Conservation (phyloP, 73 alveolate species). For the Paramecium primaurelia region DNA sequence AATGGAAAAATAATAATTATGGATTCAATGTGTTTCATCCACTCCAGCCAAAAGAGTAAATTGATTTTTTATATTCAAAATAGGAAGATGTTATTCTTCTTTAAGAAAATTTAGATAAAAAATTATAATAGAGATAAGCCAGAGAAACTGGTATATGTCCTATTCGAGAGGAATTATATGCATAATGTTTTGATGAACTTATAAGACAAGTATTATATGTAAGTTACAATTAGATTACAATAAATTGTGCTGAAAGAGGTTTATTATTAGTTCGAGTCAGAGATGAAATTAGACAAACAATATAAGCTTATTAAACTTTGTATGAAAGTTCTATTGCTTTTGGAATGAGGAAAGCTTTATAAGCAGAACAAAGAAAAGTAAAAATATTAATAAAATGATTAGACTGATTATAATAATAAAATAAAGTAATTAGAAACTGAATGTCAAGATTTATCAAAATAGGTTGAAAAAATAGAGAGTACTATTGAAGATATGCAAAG, state of each 20-base stretch:
- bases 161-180: constrained; percentile 97
- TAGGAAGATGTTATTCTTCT: constrained; percentile 95
- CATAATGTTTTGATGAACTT: constrained; percentile 99
- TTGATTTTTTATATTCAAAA: not conserved
- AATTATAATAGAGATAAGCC: constrained; percentile 97
- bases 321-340: constrained; percentile 63
- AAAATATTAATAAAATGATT: not conserved
- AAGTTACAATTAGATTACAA: constrained; percentile 80
- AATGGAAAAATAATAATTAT: constrained; percentile 57
- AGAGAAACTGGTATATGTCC: constrained; percentile 99
- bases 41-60: constrained; percentile 58
- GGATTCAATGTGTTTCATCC: constrained; percentile 61
- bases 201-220: constrained; percentile 67
- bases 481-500: constrained; percentile 46
- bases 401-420: constrained; percentile 41
- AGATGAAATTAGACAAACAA: constrained; percentile 84
- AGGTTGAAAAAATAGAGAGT: constrained; percentile 50
- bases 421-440: constrained; percentile 58
- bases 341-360: constrained; percentile 61
- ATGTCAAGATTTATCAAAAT: constrained; percentile 33
- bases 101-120: constrained; percentile 95
- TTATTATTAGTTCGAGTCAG: constrained; percentile 95
- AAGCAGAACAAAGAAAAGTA: constrained; percentile 62
- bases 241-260: constrained; percentile 99
- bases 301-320: constrained; percentile 56